These are phyloP conservation scores for Leccinum aurantiacum DNA, from an alignment of 768 basidiomycete species.

Conservation along the genomic window DNA sequence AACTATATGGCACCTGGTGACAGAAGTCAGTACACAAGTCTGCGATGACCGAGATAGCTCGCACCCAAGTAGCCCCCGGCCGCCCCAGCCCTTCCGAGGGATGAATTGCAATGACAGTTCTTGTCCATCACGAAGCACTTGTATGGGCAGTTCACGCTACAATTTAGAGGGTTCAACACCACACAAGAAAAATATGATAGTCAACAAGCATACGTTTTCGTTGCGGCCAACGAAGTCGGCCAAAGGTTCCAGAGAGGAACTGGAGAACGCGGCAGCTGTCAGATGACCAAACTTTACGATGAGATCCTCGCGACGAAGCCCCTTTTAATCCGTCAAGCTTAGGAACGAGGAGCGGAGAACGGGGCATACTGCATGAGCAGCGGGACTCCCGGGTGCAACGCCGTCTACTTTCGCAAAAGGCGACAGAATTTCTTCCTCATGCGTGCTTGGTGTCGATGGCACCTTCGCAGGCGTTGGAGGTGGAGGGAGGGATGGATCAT, in stretches of 20 bases:
- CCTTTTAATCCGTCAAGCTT: constrained; percentile 38
- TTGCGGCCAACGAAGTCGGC: constrained; percentile 70
- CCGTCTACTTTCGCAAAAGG: constrained; percentile 84
- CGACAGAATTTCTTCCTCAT: constrained; percentile 14
- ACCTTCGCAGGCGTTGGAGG: constrained; percentile 24
- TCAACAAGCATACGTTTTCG: constrained; percentile 65
- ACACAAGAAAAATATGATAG: background rate
- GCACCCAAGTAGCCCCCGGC: constrained; percentile 81
- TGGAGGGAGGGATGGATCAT: constrained; percentile 42
- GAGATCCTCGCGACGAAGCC: constrained; percentile 69
- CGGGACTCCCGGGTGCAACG: constrained; percentile 80
- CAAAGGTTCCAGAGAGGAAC: constrained; percentile 62
- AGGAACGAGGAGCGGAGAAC: background rate
- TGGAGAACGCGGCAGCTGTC: constrained; percentile 50
- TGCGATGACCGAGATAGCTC: constrained; percentile 19
- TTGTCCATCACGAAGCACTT: constrained; percentile 52
- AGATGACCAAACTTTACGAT: constrained; percentile 73
- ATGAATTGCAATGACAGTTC: constrained; percentile 53
- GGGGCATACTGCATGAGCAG: constrained; percentile 69
- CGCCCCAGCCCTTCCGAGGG: constrained; percentile 82
- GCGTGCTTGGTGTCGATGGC: constrained; percentile 23
- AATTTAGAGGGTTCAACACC: constrained; percentile 3
- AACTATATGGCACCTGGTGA: constrained; percentile 59
- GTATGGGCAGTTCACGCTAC: constrained; percentile 60
- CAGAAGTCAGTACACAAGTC: constrained; percentile 4